Percentiles rank a stretch among this genome's conserved stretches.
Conservation (phyloP, 441 rosid genomes). For the Manihot esculenta region DNA sequence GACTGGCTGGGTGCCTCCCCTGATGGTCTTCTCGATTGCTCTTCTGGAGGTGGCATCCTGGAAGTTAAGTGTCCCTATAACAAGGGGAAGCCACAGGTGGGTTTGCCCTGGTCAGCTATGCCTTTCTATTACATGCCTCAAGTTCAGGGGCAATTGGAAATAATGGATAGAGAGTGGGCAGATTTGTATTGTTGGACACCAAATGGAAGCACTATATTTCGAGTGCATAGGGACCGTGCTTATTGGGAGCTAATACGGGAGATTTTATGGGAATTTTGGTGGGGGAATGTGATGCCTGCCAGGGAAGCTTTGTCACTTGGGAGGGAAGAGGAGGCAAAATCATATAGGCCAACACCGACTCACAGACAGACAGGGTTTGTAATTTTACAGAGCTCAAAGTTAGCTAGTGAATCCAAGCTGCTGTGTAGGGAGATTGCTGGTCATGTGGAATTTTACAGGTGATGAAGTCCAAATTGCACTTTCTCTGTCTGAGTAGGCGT, state of each 20-base stretch:
- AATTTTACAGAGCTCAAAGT: constrained; percentile 55
- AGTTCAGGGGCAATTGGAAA: constrained; percentile 95
- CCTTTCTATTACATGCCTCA: constrained; percentile 98
- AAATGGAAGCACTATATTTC: constrained; percentile 81
- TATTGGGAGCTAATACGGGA: constrained; percentile 75
- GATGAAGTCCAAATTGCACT: neutral
- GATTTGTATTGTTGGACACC: constrained; percentile 92
- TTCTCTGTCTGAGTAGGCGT: neutral
- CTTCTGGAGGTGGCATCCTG: constrained; percentile 67
- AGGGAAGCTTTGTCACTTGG: constrained; percentile 65
- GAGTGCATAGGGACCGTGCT: constrained; percentile 56
- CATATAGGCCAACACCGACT: constrained; percentile 59
- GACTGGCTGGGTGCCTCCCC: constrained; percentile 97
- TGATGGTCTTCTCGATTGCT: constrained; percentile 73
- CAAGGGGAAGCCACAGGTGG: constrained; percentile 84
- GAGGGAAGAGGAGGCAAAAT: constrained; percentile 49
- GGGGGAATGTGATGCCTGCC: constrained; percentile 86
- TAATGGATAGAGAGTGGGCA: constrained; percentile 92
- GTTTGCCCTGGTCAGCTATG: constrained; percentile 74
- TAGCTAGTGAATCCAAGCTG: constrained; percentile 65
- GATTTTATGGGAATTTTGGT: constrained; percentile 83
- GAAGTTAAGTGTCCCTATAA: constrained; percentile 96
- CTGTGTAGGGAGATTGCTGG: constrained; percentile 83
- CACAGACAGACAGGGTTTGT: constrained; percentile 68
- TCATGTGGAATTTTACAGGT: constrained; percentile 51